These are phyloP conservation scores for Xylaria scruposa DNA, from an alignment of 495 filamentous ascomycete genomes.

Conservation along the genomic window DNA sequence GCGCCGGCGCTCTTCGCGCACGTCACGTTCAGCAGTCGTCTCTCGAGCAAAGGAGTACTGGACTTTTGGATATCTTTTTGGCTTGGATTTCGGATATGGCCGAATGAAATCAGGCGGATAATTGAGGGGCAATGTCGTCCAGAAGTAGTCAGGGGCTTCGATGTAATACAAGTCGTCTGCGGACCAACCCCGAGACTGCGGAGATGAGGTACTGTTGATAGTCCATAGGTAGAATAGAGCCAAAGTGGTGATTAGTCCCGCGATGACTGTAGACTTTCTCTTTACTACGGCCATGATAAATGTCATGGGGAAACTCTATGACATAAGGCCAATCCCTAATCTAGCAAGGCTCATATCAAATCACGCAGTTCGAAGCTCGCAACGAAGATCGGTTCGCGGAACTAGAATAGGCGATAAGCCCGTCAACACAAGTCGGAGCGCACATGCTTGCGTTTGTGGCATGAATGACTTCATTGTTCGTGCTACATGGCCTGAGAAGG, in stretches of 20 bases:
- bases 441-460: not conserved
- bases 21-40: constrained; percentile 27
- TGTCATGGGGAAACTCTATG: not conserved
- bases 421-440: not conserved
- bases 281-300: not conserved
- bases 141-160: constrained; percentile 9
- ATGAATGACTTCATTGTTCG: not conserved
- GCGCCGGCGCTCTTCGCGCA: constrained; percentile 44
- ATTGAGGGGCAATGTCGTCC: not conserved
- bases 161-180: not conserved
- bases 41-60: constrained; percentile 33
- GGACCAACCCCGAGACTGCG: not conserved
- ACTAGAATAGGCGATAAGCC: not conserved
- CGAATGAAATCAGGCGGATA: not conserved
- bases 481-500: not conserved
- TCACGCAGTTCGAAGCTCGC: not conserved
- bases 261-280: not conserved
- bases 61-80: not conserved
- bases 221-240: not conserved
- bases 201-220: not conserved
- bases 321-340: not conserved
- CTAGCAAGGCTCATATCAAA: not conserved
- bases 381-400: not conserved
- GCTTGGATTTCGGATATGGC: not conserved
- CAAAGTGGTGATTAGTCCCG: not conserved